Evolutionary conservation across 2,329 filamentous ascomycete species (phyloP).

Genomic region (Claviceps purpurea): DNA sequence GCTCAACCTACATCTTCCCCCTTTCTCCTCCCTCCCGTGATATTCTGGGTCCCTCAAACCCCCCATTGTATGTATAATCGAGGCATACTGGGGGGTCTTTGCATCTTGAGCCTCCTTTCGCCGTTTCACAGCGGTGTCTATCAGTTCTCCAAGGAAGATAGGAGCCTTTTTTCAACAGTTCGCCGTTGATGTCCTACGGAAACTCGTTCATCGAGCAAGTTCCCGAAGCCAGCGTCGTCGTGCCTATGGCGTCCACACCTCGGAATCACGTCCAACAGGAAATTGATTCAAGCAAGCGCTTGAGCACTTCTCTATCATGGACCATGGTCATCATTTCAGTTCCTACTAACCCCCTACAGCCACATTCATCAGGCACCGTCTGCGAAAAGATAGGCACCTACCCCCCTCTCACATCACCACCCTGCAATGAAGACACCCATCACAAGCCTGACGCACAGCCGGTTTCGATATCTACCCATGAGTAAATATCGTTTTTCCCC

Average conservation of each 20-base stretch:
- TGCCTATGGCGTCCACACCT: not conserved
- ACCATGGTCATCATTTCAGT: not conserved
- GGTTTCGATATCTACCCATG: not conserved
- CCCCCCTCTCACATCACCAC: no score
- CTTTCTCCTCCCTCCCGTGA: not conserved
- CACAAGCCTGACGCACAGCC: conserved; percentile 1
- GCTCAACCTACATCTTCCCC: not conserved
- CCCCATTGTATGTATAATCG: not conserved
- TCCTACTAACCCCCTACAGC: not conserved
- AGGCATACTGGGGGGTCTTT: not conserved
- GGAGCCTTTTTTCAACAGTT: not conserved
- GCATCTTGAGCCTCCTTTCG: no score
- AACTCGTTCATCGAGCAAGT: not conserved
- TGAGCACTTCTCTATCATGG: not conserved
- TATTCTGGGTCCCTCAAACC: not conserved
- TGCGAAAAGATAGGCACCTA: not conserved
- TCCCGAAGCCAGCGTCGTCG: not conserved
- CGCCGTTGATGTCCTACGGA: no score
- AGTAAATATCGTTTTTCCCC: not conserved
- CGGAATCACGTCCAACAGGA: not conserved
- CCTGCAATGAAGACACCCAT: conserved; percentile 5
- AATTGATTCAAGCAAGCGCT: conserved; percentile 1
- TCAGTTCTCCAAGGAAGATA: not conserved
- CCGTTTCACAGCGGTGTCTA: not conserved
- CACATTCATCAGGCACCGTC: not conserved